Percentiles rank a stretch among this genome's conserved stretches.
These are phyloP conservation scores for Alopecurus myosuroides DNA, from an alignment of 176 grass and related monocot species.

Conservation along the genomic window DNA sequence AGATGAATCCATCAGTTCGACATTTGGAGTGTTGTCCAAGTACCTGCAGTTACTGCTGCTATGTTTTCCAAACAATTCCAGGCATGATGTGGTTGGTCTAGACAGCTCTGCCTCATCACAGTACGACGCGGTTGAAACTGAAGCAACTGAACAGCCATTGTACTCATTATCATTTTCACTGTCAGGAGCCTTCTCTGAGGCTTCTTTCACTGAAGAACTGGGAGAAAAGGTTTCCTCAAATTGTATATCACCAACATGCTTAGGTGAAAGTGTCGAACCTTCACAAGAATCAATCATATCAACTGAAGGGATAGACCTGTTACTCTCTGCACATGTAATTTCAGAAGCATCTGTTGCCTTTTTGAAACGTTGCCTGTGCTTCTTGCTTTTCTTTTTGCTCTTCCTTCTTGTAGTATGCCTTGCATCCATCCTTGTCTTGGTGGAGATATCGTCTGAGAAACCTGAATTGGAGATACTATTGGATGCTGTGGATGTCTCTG, in stretches of 20 bases:
- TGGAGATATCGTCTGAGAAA: constrained; percentile 40
- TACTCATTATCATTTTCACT: constrained; percentile 53
- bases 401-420: constrained; percentile 54
- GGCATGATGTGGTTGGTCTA: constrained; percentile 30
- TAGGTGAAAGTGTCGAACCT: constrained; percentile 42
- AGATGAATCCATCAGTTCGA: constrained; percentile 21
- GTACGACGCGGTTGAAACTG: constrained; percentile 33
- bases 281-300: constrained; percentile 29
- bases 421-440: constrained; percentile 34
- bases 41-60: constrained; percentile 3
- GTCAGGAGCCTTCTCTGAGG: constrained; percentile 48
- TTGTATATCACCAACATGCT: constrained; percentile 37
- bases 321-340: constrained; percentile 36
- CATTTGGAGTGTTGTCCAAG: constrained; percentile 24
- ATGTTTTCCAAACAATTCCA: constrained; percentile 29
- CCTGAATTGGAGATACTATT: constrained; percentile 42
- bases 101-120: constrained; percentile 48
- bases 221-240: constrained; percentile 50
- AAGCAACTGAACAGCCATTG: constrained; percentile 35
- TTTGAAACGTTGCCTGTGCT: constrained; percentile 35
- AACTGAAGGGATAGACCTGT: background rate
- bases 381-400: constrained; percentile 72
- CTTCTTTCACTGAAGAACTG: constrained; percentile 52
- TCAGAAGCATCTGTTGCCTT: constrained; percentile 33
- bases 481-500: constrained; percentile 15